A percentile compares a stretch with the other conserved stretches of the same genome.
Evolutionary conservation across 345 rosid genomes (phyloP).

Genomic region (Pelargonium nanum): DNA sequence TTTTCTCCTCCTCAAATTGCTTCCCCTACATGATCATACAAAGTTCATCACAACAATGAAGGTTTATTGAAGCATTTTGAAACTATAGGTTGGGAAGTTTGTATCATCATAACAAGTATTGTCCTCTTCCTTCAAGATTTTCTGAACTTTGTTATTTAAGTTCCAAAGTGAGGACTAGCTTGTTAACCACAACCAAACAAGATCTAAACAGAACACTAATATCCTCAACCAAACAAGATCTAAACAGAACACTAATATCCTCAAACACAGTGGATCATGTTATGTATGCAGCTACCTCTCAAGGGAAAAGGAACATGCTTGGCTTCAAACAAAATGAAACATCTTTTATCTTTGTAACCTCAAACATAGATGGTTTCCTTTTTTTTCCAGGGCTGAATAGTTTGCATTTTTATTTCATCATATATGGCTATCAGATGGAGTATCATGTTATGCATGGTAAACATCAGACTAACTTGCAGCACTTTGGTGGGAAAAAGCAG

Average conservation of each 20-base stretch:
- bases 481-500: neutral
- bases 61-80: neutral
- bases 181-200: no score
- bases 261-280: no score
- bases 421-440: no score
- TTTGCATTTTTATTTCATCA: no score
- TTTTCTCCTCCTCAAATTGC: slow-evolving; percentile 40
- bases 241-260: neutral
- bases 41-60: no score
- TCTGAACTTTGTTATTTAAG: no score
- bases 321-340: neutral
- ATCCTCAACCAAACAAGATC: neutral
- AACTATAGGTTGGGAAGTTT: neutral
- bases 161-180: no score
- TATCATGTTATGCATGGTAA: neutral
- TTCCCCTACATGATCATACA: slow-evolving; percentile 31
- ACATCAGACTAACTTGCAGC: neutral
- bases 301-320: neutral
- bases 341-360: no score
- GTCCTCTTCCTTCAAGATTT: no score
- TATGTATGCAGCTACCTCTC: neutral
- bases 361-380: no score
- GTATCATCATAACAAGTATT: neutral
- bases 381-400: no score
- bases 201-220: no score